Conservation (phyloP, 805 yeast species). For the Geotrichum ghanense region DNA sequence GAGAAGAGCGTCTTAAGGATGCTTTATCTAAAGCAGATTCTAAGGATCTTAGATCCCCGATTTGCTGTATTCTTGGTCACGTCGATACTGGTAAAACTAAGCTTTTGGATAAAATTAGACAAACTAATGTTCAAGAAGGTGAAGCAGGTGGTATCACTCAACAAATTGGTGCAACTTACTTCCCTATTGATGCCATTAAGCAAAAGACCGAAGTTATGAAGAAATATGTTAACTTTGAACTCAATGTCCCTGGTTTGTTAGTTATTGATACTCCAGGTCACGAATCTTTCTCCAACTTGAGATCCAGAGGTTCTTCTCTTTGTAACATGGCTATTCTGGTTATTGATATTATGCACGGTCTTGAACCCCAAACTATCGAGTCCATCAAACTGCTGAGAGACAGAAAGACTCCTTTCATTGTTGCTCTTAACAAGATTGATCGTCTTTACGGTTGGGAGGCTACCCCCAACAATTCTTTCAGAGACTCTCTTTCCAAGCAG, state of each 20-base stretch:
- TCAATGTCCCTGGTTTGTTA: constrained; percentile 93
- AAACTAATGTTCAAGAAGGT: constrained; percentile 98
- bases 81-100: constrained; percentile 99
- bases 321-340: constrained; percentile 99
- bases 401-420: constrained; percentile 95
- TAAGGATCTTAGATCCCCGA: constrained; percentile 86
- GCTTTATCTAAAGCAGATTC: constrained; percentile 29
- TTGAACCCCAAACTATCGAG: constrained; percentile 95
- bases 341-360: constrained; percentile 97
- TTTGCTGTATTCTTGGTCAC: constrained; percentile 98
- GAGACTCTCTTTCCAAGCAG: constrained; percentile 85
- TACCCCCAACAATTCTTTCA: constrained; percentile 86
- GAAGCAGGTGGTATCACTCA: constrained; percentile 99
- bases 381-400: constrained; percentile 86
- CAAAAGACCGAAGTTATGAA: constrained; percentile 89
- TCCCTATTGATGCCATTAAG: constrained; percentile 91
- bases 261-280: constrained; percentile 99
- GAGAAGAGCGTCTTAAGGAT: constrained; percentile 26
- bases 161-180: constrained; percentile 99
- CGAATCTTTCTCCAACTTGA: constrained; percentile 95
- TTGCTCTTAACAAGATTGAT: constrained; percentile 94
- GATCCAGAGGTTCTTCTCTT: constrained; percentile 97
- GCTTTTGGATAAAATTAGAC: constrained; percentile 91
- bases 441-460: constrained; percentile 92
- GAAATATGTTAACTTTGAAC: constrained; percentile 62